Base-by-base conservation (phyloP, 2,329 filamentous ascomycete genomes). In the Plectosphaerella cucumerina region DNA sequence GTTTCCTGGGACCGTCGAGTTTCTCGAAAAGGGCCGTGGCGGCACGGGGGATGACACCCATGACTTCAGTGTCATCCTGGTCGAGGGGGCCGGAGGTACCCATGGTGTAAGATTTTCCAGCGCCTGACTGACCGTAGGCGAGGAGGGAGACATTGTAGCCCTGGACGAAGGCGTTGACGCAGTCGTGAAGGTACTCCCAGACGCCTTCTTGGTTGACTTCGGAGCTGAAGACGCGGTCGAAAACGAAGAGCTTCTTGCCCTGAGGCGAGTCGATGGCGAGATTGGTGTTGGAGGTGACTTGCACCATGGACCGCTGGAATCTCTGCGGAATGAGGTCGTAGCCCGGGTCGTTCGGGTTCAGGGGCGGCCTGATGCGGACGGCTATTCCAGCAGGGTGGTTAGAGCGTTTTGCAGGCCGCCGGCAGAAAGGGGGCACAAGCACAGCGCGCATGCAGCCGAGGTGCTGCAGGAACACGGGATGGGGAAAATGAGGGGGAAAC, bases 51-150 rank as follows among this genome's bases (percentile, higher is more conserved):
- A 99, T 92, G n/a, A 99, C 91, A 67, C 90, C 91, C 88, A 93
- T 94, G 26, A 83, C 70, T 8, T 86, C 80, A 26, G 77, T 58
- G 60, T 93, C 79, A 22, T 75, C 77, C 63, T 95, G 87, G 62
- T 97, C 92, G 20, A 70, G 70, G 2, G 92, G 90, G 5, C 91
- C 91, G 1, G 93, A 91, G 0, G 94, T 99, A 51, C 94, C 94
- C 94, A 99, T 99, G 0, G 94, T 99, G 66, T 96, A 97, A 3
- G 93, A 97, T 73, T 99, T 99, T 60, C 94, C 94, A 11, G 94
- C 91, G 51, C 94, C 94, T 23, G 94, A 99, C 74, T 99, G 94
- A 58, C 94, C 94, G 64, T 99, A 99, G 45, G 94, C 94, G 61
- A 99, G 76, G 47, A 99, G 84, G 4, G 94, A 99, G 52, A 99